Conservation (phyloP, 1,139 yeast genomes). For the Saccharomyces hybrid region DNA sequence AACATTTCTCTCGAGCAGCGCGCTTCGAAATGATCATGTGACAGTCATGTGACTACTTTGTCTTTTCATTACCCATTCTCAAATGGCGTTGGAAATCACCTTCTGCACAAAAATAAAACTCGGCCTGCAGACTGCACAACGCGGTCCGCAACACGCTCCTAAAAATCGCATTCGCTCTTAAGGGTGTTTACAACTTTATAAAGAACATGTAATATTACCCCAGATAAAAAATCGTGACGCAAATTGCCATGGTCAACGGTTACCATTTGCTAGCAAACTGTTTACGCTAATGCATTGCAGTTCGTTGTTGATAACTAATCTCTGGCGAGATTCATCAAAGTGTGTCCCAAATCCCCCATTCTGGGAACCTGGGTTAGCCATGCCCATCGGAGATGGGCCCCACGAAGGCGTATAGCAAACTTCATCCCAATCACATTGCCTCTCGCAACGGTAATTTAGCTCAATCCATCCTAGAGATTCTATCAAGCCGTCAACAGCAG, state of each 20-base stretch:
- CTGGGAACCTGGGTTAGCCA: conserved; percentile 10
- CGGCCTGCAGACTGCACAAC: background rate
- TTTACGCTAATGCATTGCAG: conserved; percentile 18
- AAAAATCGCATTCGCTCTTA: background rate
- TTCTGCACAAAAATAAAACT: background rate
- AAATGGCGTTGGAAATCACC: background rate
- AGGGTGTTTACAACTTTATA: background rate
- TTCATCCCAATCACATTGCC: conserved; percentile 39
- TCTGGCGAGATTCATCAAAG: conserved; percentile 11
- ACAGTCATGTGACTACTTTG: no score
- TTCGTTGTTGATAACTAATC: conserved; percentile 16
- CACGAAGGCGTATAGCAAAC: conserved; percentile 50
- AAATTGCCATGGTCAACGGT: no score
- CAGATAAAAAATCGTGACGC: background rate
- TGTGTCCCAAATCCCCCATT: conserved; percentile 13
- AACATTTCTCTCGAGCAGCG: background rate
- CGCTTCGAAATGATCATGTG: background rate
- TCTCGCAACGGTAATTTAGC: conserved; percentile 37
- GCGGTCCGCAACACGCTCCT: background rate
- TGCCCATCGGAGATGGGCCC: conserved; percentile 49
- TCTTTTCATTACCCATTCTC: background rate
- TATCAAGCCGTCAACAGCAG: conserved; percentile 20
- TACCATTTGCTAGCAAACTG: background rate
- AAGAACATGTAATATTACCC: background rate
- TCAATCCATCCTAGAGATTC: conserved; percentile 37